Evolutionary conservation across 2,329 filamentous ascomycete species (phyloP).

Genomic region (Colletotrichum sidae): DNA sequence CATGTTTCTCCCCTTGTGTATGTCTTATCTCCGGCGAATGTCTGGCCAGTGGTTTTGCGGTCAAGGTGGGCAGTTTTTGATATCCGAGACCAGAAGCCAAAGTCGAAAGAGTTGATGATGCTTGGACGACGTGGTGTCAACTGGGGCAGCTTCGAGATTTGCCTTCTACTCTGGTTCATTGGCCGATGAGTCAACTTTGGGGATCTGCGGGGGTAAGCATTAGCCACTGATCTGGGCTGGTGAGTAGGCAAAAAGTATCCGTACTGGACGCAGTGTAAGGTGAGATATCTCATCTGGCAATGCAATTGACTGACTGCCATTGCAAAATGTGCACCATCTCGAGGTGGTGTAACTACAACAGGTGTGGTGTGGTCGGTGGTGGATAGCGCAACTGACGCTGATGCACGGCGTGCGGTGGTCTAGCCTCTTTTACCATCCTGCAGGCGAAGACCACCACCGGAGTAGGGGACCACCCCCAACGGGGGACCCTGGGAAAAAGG

Average conservation of each 20-base stretch:
- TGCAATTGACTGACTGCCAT: no score
- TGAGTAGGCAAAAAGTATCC: no score
- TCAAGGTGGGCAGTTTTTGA: no score
- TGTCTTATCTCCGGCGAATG: not conserved
- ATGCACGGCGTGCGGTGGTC: constrained; percentile 16
- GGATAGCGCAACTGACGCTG: constrained; percentile 1
- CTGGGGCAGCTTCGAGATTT: not conserved
- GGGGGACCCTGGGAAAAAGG: constrained; percentile 8
- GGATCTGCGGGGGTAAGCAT: no score
- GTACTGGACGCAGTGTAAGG: no score
- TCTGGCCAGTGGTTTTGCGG: no score
- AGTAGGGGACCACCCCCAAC: not conserved
- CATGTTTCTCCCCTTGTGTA: not conserved
- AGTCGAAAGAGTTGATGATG: not conserved
- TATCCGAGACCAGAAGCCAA: no score
- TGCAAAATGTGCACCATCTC: no score
- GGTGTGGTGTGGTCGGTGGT: not conserved
- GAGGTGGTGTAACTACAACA: no score
- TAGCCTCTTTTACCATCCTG: constrained; percentile 12
- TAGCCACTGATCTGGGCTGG: no score
- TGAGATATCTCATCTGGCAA: no score
- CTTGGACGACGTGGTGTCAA: not conserved
- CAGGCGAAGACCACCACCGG: not conserved
- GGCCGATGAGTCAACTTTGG: constrained; percentile 6
- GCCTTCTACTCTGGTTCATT: constrained; percentile 6